Conservation (phyloP, 2,329 filamentous ascomycete genomes). For the Aspergillus phoenicis region DNA sequence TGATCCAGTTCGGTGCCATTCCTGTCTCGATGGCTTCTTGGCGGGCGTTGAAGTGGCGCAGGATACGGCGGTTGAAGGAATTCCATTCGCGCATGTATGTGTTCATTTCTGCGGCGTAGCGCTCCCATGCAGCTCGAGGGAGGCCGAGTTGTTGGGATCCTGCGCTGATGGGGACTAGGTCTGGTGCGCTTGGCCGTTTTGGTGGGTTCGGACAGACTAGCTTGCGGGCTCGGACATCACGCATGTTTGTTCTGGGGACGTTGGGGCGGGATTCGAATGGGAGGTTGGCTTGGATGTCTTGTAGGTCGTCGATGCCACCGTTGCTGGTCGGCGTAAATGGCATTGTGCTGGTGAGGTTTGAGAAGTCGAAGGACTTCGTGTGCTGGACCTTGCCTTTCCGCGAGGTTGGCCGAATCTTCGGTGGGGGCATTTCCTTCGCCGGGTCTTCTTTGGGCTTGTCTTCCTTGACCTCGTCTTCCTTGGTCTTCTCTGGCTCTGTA, state of each 20-base stretch:
- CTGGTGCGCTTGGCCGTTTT: constrained; percentile 48
- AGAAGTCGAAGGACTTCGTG: constrained; percentile 47
- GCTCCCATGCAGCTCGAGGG: constrained; percentile 51
- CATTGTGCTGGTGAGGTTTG: constrained; percentile 52
- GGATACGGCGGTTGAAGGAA: constrained; percentile 57
- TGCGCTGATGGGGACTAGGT: constrained; percentile 19
- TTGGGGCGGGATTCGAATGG: constrained; percentile 61
- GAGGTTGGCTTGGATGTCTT: constrained; percentile 56
- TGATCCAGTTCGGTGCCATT: constrained; percentile 54
- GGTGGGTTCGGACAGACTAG: constrained; percentile 57
- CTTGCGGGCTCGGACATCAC: constrained; percentile 38
- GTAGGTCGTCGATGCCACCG: constrained; percentile 55
- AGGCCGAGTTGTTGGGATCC: constrained; percentile 43
- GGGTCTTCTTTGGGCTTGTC: background rate
- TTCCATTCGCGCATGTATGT: constrained; percentile 61
- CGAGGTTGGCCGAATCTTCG: constrained; percentile 14
- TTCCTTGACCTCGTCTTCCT: background rate
- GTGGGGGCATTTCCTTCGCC: constrained; percentile 17
- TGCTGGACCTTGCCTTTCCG: constrained; percentile 12
- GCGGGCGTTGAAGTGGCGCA: constrained; percentile 58
- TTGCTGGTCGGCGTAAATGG: constrained; percentile 52
- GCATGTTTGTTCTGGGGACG: constrained; percentile 44
- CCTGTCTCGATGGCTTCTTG: constrained; percentile 51
- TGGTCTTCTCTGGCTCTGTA: constrained; percentile 11
- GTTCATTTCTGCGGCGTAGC: constrained; percentile 57